Percentiles rank a stretch among this genome's conserved stretches.
These are phyloP conservation scores for Phytophthora pini DNA, from an alignment of 352 stramenopile species.

Conservation along the genomic window DNA sequence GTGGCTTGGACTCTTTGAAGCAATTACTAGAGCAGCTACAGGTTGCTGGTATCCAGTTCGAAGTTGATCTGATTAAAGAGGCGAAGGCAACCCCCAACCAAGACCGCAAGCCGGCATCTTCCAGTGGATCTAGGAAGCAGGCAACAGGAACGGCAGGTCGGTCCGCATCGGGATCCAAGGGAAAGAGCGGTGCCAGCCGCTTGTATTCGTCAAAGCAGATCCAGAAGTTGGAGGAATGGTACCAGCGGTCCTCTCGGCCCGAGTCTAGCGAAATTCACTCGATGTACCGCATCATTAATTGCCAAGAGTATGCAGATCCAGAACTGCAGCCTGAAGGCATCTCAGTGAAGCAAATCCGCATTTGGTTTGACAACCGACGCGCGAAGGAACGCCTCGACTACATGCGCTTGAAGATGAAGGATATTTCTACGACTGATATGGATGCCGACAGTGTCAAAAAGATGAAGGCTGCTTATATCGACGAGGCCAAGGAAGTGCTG, in stretches of 20 bases:
- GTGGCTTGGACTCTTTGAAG: slow-evolving; percentile 71
- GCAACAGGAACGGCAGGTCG: slow-evolving; percentile 40
- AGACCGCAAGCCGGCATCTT: slow-evolving; percentile 51
- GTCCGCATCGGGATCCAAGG: slow-evolving; percentile 51
- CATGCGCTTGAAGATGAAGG: slow-evolving; percentile 92
- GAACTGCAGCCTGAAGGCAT: slow-evolving; percentile 88
- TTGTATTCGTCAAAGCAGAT: slow-evolving; percentile 90
- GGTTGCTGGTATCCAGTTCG: slow-evolving; percentile 80
- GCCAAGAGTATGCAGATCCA: slow-evolving; percentile 79
- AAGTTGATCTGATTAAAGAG: slow-evolving; percentile 86
- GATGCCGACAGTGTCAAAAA: slow-evolving; percentile 86
- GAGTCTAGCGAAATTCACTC: slow-evolving; percentile 88
- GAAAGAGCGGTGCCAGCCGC: slow-evolving; percentile 81
- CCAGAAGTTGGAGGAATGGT: slow-evolving; percentile 90
- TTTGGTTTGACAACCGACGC: slow-evolving; percentile 90
- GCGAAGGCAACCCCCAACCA: slow-evolving; percentile 63
- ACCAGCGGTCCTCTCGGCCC: slow-evolving; percentile 81
- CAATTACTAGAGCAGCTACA: slow-evolving; percentile 82
- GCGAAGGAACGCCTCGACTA: slow-evolving; percentile 88
- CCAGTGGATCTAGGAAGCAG: slow-evolving; percentile 37
- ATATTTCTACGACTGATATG: slow-evolving; percentile 85
- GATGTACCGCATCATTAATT: slow-evolving; percentile 92
- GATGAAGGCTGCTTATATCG: slow-evolving; percentile 90
- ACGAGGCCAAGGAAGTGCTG: slow-evolving; percentile 89
- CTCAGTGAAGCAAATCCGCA: slow-evolving; percentile 88